Percentiles rank a stretch among this genome's conserved stretches.
phyloP scores from a whole-genome alignment of 179 eudicot genomes.

The Sideroxylon spinosum region DNA sequence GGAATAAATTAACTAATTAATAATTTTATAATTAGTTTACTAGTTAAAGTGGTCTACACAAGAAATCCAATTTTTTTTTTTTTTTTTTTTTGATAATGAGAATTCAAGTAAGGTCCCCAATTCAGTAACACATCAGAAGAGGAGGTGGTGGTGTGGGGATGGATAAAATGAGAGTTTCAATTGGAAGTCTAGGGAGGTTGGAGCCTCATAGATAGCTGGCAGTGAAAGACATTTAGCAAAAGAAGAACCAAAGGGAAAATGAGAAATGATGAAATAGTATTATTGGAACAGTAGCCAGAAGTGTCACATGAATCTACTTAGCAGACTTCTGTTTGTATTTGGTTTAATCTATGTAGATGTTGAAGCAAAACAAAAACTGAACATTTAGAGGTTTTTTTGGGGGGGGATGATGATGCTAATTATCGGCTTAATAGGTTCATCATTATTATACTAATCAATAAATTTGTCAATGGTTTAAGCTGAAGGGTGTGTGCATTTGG shows the following conservation, averaged over 20 bases:
- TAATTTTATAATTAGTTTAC: no score
- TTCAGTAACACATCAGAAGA: constrained; percentile 48
- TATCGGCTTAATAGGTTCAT: background rate
- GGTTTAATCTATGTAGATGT: no score
- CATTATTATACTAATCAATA: background rate
- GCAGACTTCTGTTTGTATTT: no score
- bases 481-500: background rate
- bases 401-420: constrained; percentile 18
- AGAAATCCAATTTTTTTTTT: no score
- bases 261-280: constrained; percentile 89
- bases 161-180: constrained; percentile 79
- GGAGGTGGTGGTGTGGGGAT: constrained; percentile 67
- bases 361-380: no score
- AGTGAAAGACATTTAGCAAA: constrained; percentile 31
- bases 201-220: constrained; percentile 54
- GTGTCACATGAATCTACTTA: no score
- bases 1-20: no score
- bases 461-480: background rate
- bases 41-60: no score
- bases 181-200: constrained; percentile 67
- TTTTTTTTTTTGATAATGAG: no score
- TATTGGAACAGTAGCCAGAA: constrained; percentile 37
- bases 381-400: no score
- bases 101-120: constrained; percentile 50
- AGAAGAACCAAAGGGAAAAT: constrained; percentile 58